Evolutionary conservation across 2,329 filamentous ascomycete species (phyloP), one percentile per base, ranked within the genome.

Genomic region (Pezicula carpinea): DNA sequence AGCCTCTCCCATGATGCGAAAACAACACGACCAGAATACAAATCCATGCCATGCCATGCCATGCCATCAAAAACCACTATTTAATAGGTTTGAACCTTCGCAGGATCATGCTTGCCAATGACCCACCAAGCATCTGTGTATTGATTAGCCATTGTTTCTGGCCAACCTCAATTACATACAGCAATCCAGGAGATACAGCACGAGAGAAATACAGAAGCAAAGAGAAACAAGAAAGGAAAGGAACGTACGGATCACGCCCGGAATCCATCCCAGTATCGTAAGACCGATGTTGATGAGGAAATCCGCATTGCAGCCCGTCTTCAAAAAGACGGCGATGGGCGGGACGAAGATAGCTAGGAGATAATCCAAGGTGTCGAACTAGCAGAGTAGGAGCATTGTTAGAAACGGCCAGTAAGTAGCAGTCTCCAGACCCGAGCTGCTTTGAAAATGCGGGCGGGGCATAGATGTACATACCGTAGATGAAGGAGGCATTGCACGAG

Each of bases 271-370:
- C 5, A 71, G 51, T 14, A 66, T 56, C 10, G 52, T 59, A 8
- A 71, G 53, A 11, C 52, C 53, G 34, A 71, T 65, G 49, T 70
- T 71, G 52, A 71, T 70, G 17, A 68, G 46, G 19, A 71, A 55
- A 40, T 71, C 67, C 6, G 59, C 61, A 21, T 59, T 59, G 45
- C 67, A 70, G 26, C 66, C 68, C 3, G 60, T 58, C 45, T 65
- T 63, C 15, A 71, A 49, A 46, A 69, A 64, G 17, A 70, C 68
- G 6, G 60, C 41, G 4, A 62, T 15, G 44, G 48, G 49, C 17
- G 59, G 59, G 1, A 63, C 26, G 45, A 63, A 53, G 43, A 63
- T 58, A 14, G 60, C 59, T 26, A 63, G 38, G 40, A 63, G 35
- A 51, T 63, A 63, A 44, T 55, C 46, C 34, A 52, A 50, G 14